Evolutionary conservation across 2,329 filamentous ascomycete species (phyloP).

Genomic region (Scedosporium dehoogii): DNA sequence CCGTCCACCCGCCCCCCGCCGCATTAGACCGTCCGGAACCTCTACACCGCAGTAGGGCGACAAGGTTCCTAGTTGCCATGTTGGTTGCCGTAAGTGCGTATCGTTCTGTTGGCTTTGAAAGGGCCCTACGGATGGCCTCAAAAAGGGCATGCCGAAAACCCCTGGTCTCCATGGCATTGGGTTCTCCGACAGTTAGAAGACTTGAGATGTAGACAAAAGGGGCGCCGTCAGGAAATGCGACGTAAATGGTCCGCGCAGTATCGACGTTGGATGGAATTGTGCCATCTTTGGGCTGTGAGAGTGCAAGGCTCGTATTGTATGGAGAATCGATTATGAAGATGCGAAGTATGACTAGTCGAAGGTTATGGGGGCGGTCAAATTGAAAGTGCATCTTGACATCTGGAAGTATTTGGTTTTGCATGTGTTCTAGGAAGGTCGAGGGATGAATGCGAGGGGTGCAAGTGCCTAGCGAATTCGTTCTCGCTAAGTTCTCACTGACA

Average conservation of each 20-base stretch:
- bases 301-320: slow-evolving; percentile 54
- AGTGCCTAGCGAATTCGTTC: slow-evolving; percentile 35
- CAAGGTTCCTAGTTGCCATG: slow-evolving; percentile 61
- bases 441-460: slow-evolving; percentile 66
- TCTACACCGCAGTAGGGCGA: slow-evolving; percentile 56
- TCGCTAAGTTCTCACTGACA: slow-evolving; percentile 26
- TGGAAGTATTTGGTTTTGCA: slow-evolving; percentile 65
- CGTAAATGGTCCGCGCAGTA: slow-evolving; percentile 61
- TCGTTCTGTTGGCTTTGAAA: slow-evolving; percentile 64
- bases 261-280: slow-evolving; percentile 40
- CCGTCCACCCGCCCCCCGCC: slow-evolving; percentile 68
- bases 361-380: slow-evolving; percentile 57
- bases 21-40: slow-evolving; percentile 61
- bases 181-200: slow-evolving; percentile 31
- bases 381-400: slow-evolving; percentile 79
- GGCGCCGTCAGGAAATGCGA: slow-evolving; percentile 73
- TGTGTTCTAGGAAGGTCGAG: slow-evolving; percentile 65
- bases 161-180: slow-evolving; percentile 40
- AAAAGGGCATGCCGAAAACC: slow-evolving; percentile 62
- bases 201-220: slow-evolving; percentile 62
- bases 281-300: slow-evolving; percentile 20
- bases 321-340: slow-evolving; percentile 74
- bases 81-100: slow-evolving; percentile 60
- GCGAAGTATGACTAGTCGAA: slow-evolving; percentile 65
- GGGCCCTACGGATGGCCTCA: slow-evolving; percentile 71